These are phyloP conservation scores for Beauveria sp. DNA, from an alignment of 2,329 filamentous ascomycete genomes.

Conservation along the genomic window DNA sequence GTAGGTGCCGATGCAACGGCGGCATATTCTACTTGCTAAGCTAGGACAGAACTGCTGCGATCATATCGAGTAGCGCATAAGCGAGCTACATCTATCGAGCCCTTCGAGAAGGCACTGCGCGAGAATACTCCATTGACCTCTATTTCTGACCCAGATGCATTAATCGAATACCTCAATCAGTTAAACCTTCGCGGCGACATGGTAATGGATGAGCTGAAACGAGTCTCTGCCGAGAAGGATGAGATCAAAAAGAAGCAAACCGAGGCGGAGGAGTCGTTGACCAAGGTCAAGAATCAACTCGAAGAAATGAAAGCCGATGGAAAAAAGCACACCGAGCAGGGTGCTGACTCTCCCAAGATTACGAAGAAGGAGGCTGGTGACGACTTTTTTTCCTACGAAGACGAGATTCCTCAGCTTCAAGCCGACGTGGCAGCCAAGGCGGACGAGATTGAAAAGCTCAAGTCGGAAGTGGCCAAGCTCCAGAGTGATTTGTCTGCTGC, in stretches of 20 bases:
- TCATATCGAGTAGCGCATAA: constrained; percentile 90
- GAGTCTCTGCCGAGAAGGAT: constrained; percentile 75
- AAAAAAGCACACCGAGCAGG: constrained; percentile 20
- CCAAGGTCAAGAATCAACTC: constrained; percentile 57
- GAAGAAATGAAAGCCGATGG: constrained; percentile 47
- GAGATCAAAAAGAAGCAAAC: constrained; percentile 68
- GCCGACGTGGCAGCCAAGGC: constrained; percentile 63
- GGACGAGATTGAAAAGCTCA: constrained; percentile 63
- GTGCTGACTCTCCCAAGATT: not conserved
- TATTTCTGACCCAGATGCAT: constrained; percentile 73
- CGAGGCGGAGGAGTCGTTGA: constrained; percentile 57
- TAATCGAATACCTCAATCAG: constrained; percentile 87
- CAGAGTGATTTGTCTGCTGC: constrained; percentile 63
- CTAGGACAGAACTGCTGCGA: constrained; percentile 64
- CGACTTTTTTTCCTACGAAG: constrained; percentile 89
- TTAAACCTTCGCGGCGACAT: constrained; percentile 81
- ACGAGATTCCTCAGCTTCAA: constrained; percentile 76
- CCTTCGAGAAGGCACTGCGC: constrained; percentile 83
- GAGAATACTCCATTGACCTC: constrained; percentile 89
- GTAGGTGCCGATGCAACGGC: constrained; percentile 35
- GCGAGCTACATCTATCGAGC: constrained; percentile 78
- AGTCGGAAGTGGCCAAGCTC: constrained; percentile 58
- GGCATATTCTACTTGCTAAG: constrained; percentile 4
- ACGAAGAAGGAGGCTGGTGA: constrained; percentile 38
- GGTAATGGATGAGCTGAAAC: constrained; percentile 88